A percentile compares a stretch with the other conserved stretches of the same genome.
Evolutionary conservation across 768 basidiomycete genomes (phyloP).

Genomic region (Cystofilobasidium ferigula): DNA sequence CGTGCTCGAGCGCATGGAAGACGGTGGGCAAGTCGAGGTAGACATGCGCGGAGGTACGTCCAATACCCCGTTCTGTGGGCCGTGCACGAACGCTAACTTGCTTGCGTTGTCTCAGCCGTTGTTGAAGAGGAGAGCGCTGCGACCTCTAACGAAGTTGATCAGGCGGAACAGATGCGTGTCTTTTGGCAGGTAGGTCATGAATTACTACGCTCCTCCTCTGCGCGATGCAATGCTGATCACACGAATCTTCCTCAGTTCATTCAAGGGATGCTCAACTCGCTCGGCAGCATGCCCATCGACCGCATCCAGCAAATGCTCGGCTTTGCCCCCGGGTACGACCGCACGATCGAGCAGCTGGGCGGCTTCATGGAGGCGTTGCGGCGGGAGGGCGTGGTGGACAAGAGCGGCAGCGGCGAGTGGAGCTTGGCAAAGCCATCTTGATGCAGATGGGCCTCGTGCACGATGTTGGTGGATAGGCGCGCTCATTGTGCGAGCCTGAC

Average conservation of each 20-base stretch:
- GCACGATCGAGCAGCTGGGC: constrained; percentile 63
- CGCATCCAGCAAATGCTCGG: constrained; percentile 83
- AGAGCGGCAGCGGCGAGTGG: constrained; percentile 62
- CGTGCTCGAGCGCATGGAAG: constrained; percentile 33
- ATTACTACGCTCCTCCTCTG: background rate
- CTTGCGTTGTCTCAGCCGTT: constrained; percentile 31
- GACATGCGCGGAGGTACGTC: constrained; percentile 4
- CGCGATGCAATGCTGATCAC: background rate
- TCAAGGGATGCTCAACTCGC: constrained; percentile 80
- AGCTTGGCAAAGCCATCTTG: constrained; percentile 31
- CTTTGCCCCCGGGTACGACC: constrained; percentile 71
- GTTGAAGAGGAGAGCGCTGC: constrained; percentile 46
- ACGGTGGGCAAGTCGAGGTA: constrained; percentile 23
- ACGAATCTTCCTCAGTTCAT: constrained; percentile 51
- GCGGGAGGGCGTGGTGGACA: constrained; percentile 61
- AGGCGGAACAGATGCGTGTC: constrained; percentile 72
- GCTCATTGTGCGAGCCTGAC: background rate
- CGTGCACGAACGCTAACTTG: background rate
- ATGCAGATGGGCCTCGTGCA: background rate
- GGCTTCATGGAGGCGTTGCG: constrained; percentile 70
- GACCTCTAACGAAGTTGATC: constrained; percentile 58
- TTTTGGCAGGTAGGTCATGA: constrained; percentile 64
- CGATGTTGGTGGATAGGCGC: background rate
- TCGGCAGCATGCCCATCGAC: constrained; percentile 61
- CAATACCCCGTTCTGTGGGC: too few relatives aligned